Evolutionary conservation across 1,284 basidiomycete genomes (phyloP), one percentile per base, ranked within the genome.

Genomic region (Apiotrichum gamsii): DNA sequence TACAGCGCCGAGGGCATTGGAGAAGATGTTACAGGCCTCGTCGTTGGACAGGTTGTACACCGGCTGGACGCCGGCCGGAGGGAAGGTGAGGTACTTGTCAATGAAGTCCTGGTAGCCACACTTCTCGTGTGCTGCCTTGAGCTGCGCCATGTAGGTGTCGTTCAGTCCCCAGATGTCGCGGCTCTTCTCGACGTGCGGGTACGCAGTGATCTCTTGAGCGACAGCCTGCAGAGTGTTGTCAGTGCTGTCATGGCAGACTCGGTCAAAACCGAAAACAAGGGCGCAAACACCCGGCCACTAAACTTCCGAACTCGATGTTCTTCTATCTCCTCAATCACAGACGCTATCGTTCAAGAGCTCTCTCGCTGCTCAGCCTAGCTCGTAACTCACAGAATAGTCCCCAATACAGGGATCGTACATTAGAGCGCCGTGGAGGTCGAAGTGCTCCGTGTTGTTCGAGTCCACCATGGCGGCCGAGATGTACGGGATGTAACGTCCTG

Each of bases 41-140:
- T 61, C 59, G 13, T 43, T 31, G 15, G 2, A 81, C 80, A 6
- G 42, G 51, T 54, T 46, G 43, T 44, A 49, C 38, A 36, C 37
- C 13, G 33, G 33, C 46, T 55, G 53, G 10, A n/a, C 64, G 0
- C 80, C 80, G 20, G 68, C 62, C 1, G 84, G 83, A 13, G 85
- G 85, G 65, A 78, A 87, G 0, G 76, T 81, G 31, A 83, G 76
- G 39, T 49, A 58, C 52, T 80, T 79, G 2, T 79, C 74, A 21
- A 80, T 65, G 62, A 84, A 88, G 25, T 77, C 75, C 0, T 78
- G 71, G 62, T 84, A 87, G 46, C 79, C 77, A 68, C 85, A 87
- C n/a, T 57, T 49, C 0, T 64, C 72, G 1, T 82, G 78, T 25
- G 72, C 69, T 2, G 72, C 58, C 49, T 86, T 76, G 30, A 88